These are phyloP conservation scores for Elsinoe perseae DNA, from an alignment of 2,329 filamentous ascomycete species.

Conservation along the genomic window DNA sequence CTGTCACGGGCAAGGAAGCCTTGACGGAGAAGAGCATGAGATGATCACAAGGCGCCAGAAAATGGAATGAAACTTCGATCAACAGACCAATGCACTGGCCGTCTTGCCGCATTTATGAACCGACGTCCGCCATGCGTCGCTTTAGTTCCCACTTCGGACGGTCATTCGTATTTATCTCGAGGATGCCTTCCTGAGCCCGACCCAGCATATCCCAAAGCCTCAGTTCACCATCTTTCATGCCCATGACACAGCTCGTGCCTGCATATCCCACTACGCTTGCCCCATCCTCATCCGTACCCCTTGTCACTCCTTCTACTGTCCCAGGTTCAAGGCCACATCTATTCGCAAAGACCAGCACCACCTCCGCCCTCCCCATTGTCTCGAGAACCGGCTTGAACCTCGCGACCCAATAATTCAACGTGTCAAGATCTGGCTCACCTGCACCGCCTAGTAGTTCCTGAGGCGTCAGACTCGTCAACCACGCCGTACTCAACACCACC, in stretches of 20 bases:
- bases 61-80: constrained; percentile 13
- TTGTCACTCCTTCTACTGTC: constrained; percentile 16
- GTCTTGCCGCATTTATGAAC: background rate
- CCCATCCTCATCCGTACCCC: constrained; percentile 25
- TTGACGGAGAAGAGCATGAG: constrained; percentile 6
- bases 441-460: constrained; percentile 41
- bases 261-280: constrained; percentile 48
- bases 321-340: constrained; percentile 54
- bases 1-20: background rate
- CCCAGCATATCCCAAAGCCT: constrained; percentile 63
- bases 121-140: background rate
- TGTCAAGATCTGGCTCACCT: constrained; percentile 59
- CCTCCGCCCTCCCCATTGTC: constrained; percentile 41
- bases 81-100: background rate
- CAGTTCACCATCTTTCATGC: constrained; percentile 57
- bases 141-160: constrained; percentile 21
- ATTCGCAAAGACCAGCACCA: constrained; percentile 65
- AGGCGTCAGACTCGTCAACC: constrained; percentile 55
- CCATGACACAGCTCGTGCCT: constrained; percentile 64
- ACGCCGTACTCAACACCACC: constrained; percentile 69
- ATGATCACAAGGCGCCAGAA: constrained; percentile 12
- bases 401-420: constrained; percentile 66
- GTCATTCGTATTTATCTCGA: constrained; percentile 56
- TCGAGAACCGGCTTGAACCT: constrained; percentile 55
- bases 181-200: constrained; percentile 58